Evolutionary conservation across 805 yeast species (phyloP).

Genomic region (Tetrapisispora phaffii): DNA sequence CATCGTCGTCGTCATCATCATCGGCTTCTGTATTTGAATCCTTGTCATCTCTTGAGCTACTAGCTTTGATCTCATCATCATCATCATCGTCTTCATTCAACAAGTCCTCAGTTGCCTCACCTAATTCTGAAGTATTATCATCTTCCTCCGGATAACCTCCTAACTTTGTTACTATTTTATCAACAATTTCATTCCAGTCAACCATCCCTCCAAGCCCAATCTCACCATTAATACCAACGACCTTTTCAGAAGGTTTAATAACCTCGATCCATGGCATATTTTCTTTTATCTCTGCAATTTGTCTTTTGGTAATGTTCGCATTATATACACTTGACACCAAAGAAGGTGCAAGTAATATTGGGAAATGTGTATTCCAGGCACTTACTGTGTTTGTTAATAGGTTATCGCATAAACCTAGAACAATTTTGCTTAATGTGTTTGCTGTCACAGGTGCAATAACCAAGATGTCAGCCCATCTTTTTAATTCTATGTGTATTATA

Average conservation of each 20-base stretch:
- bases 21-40: slow-evolving; percentile 35
- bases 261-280: slow-evolving; percentile 93
- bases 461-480: slow-evolving; percentile 93
- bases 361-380: slow-evolving; percentile 90
- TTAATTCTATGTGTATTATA: slow-evolving; percentile 83
- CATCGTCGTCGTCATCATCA: slow-evolving; percentile 35
- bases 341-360: slow-evolving; percentile 85
- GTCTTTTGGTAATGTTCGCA: slow-evolving; percentile 78
- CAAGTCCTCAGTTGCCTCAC: slow-evolving; percentile 25
- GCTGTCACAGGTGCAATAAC: slow-evolving; percentile 93
- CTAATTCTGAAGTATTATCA: slow-evolving; percentile 21
- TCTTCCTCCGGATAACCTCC: slow-evolving; percentile 46
- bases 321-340: slow-evolving; percentile 89
- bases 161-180: slow-evolving; percentile 63
- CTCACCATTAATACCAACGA: slow-evolving; percentile 85
- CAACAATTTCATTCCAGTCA: slow-evolving; percentile 92
- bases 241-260: slow-evolving; percentile 86
- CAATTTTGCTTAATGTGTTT: slow-evolving; percentile 78
- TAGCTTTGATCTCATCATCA: slow-evolving; percentile 43
- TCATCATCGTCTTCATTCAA: slow-evolving; percentile 34
- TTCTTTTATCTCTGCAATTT: slow-evolving; percentile 61
- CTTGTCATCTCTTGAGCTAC: slow-evolving; percentile 24
- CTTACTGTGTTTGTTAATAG: slow-evolving; percentile 82
- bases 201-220: slow-evolving; percentile 99
- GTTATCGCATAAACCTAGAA: slow-evolving; percentile 87